Evolutionary conservation across 805 yeast species (phyloP), one percentile per base, ranked within the genome.

Genomic region (Candida wancherniae): DNA sequence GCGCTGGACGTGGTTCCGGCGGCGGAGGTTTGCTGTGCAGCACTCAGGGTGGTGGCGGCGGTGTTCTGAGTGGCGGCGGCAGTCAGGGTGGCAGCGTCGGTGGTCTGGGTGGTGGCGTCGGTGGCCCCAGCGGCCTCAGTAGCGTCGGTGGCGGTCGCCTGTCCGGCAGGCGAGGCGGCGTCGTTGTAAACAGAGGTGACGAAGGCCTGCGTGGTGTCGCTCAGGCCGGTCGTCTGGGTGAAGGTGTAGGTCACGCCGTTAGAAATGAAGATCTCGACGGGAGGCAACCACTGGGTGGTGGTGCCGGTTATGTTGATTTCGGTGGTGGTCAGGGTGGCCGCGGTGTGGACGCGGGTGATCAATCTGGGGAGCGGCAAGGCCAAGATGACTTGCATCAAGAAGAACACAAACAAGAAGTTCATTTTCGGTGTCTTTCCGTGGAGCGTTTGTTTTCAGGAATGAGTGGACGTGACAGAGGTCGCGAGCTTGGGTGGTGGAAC

Each of bases 321-420:
- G 4, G 67, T 61, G 11, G 67, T 58, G 4, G 77, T 72, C 21
- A 73, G 72, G 3, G 80, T 66, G 6, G 53, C 59, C 11, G 82
- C 81, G 12, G 80, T 74, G 46, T 73, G 77, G 22, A 57, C 55
- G 49, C 80, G 61, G 12, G 82, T 75, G 33, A 75, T 58, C 15
- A 71, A 36, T 28, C 55, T 54, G 31, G 67, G 65, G 11, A 65
- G 29, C 3, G 71, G 71, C 10, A 56, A 50, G 12, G 67, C 63
- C 5, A 40, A 15, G 5, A 50, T 46, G 13, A 48, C 35, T 15
- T 51, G 53, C 9, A 52, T 19, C 6, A 47, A 29, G 20, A 18
- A 18, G 9, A 18, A 18, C 20, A 18, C 20, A 7, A 31, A 12
- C 12, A 31, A 20, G 13, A 24, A 18, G 11, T 23, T 8, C 36